Conservation (phyloP, 2,329 filamentous ascomycete genomes). For the Leptographium galeiforme region DNA sequence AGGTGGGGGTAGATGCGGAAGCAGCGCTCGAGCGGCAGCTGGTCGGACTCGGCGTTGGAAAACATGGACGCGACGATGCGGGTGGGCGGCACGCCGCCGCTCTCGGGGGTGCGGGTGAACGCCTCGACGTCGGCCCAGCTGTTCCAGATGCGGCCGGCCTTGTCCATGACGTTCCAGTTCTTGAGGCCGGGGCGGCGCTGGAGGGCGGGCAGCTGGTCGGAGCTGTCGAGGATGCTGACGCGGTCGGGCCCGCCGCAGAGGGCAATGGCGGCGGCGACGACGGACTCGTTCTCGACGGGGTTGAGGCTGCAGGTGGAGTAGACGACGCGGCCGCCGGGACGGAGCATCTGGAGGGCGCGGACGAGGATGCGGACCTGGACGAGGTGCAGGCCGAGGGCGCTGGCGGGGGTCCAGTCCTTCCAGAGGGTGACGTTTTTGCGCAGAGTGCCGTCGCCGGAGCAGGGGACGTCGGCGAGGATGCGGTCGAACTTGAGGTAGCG, state of each 20-base stretch:
- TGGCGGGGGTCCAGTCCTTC: conserved; percentile 87
- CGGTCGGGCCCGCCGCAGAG: conserved; percentile 74
- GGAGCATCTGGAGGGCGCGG: conserved; percentile 87
- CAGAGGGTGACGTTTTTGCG: conserved; percentile 90
- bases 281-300: conserved; percentile 91
- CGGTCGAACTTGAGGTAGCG: conserved; percentile 89
- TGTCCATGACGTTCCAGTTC: conserved; percentile 86
- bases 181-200: conserved; percentile 66
- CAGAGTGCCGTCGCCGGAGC: conserved; percentile 85
- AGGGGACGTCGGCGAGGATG: conserved; percentile 91
- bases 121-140: conserved; percentile 72
- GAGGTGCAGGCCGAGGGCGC: conserved; percentile 71
- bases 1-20: conserved; percentile 91
- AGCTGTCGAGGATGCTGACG: conserved; percentile 75
- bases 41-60: conserved; percentile 41
- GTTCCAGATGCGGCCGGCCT: conserved; percentile 63
- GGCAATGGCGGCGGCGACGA: conserved; percentile 76
- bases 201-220: conserved; percentile 60
- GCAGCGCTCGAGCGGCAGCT: conserved; percentile 74
- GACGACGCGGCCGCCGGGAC: conserved; percentile 84
- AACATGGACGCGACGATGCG: conserved; percentile 77
- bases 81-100: conserved; percentile 42
- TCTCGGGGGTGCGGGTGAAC: conserved; percentile 45
- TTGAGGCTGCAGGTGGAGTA: conserved; percentile 99
- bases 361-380: conserved; percentile 86